These are phyloP conservation scores for Irpex sp. DNA, from an alignment of 1,284 basidiomycete genomes.

Conservation along the genomic window DNA sequence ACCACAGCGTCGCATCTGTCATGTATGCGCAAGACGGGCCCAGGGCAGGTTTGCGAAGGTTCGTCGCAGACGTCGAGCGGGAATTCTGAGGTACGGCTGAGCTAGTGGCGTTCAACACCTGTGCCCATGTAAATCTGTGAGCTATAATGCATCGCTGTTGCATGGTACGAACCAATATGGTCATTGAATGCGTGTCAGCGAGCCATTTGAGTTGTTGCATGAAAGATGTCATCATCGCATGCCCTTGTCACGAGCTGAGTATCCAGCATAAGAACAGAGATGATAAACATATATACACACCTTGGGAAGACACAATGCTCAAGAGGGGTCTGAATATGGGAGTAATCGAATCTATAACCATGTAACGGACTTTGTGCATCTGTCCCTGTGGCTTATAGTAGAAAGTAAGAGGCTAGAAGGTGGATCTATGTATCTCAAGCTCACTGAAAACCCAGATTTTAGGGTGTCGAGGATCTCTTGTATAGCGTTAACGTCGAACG, in stretches of 20 bases:
- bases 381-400: constrained; percentile 4
- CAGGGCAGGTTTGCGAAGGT: constrained; percentile 60
- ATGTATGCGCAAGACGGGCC: constrained; percentile 73
- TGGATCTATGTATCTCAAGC: constrained; percentile 7
- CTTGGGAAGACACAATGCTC: constrained; percentile 66
- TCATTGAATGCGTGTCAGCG: constrained; percentile 40
- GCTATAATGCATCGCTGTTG: constrained; percentile 33
- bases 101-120: constrained; percentile 48
- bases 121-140: neutral
- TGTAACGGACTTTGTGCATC: constrained; percentile 31
- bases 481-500: constrained; percentile 54
- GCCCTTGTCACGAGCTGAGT: constrained; percentile 34
- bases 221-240: constrained; percentile 69
- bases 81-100: constrained; percentile 31
- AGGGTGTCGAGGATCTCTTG: constrained; percentile 44
- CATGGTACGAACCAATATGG: constrained; percentile 46
- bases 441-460: constrained; percentile 13
- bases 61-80: constrained; percentile 35
- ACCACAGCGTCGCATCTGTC: constrained; percentile 71
- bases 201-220: constrained; percentile 61
- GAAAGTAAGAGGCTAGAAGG: neutral
- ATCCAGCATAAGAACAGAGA: neutral
- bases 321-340: constrained; percentile 62
- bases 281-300: constrained; percentile 17
- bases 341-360: constrained; percentile 68